These are phyloP conservation scores for Delonix regia DNA, from an alignment of 306 rosid genomes.

Conservation along the genomic window DNA sequence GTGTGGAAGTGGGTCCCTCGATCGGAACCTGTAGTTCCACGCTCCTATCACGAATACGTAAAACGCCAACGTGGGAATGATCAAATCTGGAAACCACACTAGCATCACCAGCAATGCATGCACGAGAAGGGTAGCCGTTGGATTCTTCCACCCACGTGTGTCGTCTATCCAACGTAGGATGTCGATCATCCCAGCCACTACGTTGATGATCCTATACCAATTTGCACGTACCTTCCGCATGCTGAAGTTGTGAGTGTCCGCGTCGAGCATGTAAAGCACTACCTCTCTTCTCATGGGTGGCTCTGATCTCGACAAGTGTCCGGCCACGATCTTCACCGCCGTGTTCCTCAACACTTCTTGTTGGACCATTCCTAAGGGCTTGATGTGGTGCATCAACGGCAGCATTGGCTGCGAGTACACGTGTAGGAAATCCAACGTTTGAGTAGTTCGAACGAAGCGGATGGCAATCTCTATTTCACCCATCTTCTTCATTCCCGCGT, in stretches of 20 bases:
- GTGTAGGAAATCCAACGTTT: constrained; percentile 69
- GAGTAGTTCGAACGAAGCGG: constrained; percentile 54
- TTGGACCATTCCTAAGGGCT: constrained; percentile 70
- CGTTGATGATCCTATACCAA: constrained; percentile 69
- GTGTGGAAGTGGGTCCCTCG: constrained; percentile 55
- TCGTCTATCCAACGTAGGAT: constrained; percentile 70
- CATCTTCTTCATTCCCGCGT: constrained; percentile 63
- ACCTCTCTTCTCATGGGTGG: constrained; percentile 75
- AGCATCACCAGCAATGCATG: constrained; percentile 69
- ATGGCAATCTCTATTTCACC: constrained; percentile 86
- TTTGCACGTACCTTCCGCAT: constrained; percentile 79
- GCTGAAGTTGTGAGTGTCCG: constrained; percentile 73
- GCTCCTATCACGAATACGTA: constrained; percentile 67
- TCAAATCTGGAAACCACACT: constrained; percentile 90
- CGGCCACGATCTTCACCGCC: constrained; percentile 65
- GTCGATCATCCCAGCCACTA: constrained; percentile 55
- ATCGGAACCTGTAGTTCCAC: constrained; percentile 77
- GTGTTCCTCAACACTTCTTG: constrained; percentile 69
- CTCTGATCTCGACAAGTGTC: constrained; percentile 69
- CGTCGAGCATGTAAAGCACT: constrained; percentile 72
- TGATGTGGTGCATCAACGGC: constrained; percentile 87
- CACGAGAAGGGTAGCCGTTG: constrained; percentile 68
- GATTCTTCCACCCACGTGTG: constrained; percentile 84
- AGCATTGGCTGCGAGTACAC: constrained; percentile 71
- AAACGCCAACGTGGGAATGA: constrained; percentile 61